Evolutionary conservation across 495 filamentous ascomycete species (phyloP).

Genomic region (Aspergillus avenaceus): DNA sequence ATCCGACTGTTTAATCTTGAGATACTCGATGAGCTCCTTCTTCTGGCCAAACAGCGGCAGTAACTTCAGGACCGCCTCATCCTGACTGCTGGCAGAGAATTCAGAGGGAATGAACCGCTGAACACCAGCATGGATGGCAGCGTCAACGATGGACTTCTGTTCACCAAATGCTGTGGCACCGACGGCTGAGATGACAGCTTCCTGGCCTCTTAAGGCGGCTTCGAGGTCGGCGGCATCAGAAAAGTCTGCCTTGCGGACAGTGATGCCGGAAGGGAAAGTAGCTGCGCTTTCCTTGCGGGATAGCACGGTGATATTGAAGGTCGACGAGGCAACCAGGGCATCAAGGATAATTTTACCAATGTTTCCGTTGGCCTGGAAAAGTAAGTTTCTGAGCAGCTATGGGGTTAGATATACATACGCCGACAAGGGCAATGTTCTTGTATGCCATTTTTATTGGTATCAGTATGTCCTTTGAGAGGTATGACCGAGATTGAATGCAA

Average conservation of each 20-base stretch:
- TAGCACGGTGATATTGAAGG: slow-evolving; percentile 58
- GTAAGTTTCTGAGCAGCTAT: slow-evolving; percentile 1
- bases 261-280: slow-evolving; percentile 34
- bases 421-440: slow-evolving; percentile 27
- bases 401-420: slow-evolving; percentile 10
- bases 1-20: slow-evolving; percentile 36
- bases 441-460: slow-evolving; percentile 9
- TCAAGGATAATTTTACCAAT: slow-evolving; percentile 35
- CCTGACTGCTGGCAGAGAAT: slow-evolving; percentile 28
- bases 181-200: slow-evolving; percentile 42
- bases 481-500: too few relatives aligned
- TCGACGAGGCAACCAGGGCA: slow-evolving; percentile 18
- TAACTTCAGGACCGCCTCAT: slow-evolving; percentile 29
- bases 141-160: slow-evolving; percentile 53
- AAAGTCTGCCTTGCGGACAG: slow-evolving; percentile 56
- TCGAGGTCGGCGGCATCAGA: slow-evolving; percentile 48
- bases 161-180: slow-evolving; percentile 28
- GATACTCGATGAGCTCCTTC: slow-evolving; percentile 39
- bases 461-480: too few relatives aligned
- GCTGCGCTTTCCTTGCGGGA: slow-evolving; percentile 35
- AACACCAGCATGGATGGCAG: slow-evolving; percentile 54
- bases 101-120: slow-evolving; percentile 47
- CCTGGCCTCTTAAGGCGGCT: slow-evolving; percentile 40
- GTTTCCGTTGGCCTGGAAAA: slow-evolving; percentile 30
- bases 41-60: slow-evolving; percentile 44